These are phyloP conservation scores for Leccinum pellstonianum DNA, from an alignment of 768 basidiomycete genomes.

Conservation along the genomic window DNA sequence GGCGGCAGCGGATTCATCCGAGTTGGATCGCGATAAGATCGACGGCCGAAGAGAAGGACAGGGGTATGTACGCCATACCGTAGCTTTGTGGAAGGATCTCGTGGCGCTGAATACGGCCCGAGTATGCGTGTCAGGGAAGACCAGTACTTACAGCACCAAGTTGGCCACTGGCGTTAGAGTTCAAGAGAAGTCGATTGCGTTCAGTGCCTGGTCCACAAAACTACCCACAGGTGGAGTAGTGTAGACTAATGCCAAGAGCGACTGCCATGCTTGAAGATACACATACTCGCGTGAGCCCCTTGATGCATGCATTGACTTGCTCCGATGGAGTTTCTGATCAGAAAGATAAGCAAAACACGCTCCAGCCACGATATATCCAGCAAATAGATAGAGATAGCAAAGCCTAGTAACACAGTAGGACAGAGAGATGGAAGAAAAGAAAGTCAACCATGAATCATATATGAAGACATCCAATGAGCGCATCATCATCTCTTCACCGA, in stretches of 20 bases:
- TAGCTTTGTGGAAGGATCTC: not conserved
- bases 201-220: conserved; percentile 1
- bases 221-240: conserved; percentile 7
- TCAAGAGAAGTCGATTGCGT: conserved; percentile 12
- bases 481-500: conserved; percentile 33
- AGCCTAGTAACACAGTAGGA: conserved; percentile 13
- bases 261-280: not conserved
- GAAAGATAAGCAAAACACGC: conserved; percentile 10
- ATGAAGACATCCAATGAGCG: conserved; percentile 1
- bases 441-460: conserved; percentile 13
- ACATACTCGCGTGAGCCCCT: conserved; percentile 2
- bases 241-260: not conserved
- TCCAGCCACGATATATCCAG: conserved; percentile 22
- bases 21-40: conserved; percentile 10
- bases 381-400: conserved; percentile 20
- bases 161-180: not conserved
- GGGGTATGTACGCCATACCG: not conserved
- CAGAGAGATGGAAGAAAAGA: conserved; percentile 6
- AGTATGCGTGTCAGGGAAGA: not conserved
- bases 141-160: conserved; percentile 4
- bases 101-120: not conserved
- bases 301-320: conserved; percentile 8
- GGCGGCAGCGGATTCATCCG: not conserved
- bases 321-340: conserved; percentile 7
- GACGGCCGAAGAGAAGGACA: not conserved